phyloP scores from a whole-genome alignment of 805 yeast species.

The Hanseniaspora hatyaiensis region DNA sequence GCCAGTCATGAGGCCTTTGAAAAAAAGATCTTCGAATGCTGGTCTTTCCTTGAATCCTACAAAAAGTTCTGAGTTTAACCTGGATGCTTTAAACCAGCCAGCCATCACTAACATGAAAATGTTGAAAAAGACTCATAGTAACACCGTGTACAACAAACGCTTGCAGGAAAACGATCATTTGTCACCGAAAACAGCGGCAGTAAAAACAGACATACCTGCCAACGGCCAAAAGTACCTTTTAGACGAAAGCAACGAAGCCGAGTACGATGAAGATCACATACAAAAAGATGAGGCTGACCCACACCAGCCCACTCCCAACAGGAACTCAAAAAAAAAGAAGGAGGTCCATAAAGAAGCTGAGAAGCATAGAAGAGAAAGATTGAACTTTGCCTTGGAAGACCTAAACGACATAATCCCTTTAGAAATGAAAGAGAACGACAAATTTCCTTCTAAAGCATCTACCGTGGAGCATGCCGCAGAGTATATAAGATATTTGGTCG shows the following conservation, averaged over 20 bases:
- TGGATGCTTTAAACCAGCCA: background rate
- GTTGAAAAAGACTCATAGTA: too few species aligned
- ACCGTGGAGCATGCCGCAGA: constrained; percentile 81
- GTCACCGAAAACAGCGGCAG: background rate
- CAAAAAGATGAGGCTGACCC: too few species aligned
- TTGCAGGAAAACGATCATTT: background rate
- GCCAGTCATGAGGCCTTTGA: constrained; percentile 14
- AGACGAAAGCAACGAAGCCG: background rate
- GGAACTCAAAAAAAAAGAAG: constrained; percentile 22
- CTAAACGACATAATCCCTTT: constrained; percentile 59
- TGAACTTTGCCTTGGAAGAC: constrained; percentile 76
- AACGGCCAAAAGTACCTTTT: too few species aligned
- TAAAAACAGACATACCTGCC: background rate
- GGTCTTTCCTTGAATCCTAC: background rate
- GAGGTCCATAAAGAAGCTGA: constrained; percentile 78
- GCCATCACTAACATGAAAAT: too few species aligned
- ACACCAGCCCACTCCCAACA: too few species aligned
- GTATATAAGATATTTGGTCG: constrained; percentile 43
- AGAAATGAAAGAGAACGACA: constrained; percentile 39
- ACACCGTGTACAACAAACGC: too few species aligned
- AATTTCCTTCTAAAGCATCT: constrained; percentile 81
- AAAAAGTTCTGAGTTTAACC: background rate
- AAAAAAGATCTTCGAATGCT: constrained; percentile 7
- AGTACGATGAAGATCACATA: background rate
- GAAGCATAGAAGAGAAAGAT: constrained; percentile 87